Evolutionary conservation across 225 moss, liverwort and hornwort genomes (phyloP).

Genomic region (Rhytidiadelphus loreus): DNA sequence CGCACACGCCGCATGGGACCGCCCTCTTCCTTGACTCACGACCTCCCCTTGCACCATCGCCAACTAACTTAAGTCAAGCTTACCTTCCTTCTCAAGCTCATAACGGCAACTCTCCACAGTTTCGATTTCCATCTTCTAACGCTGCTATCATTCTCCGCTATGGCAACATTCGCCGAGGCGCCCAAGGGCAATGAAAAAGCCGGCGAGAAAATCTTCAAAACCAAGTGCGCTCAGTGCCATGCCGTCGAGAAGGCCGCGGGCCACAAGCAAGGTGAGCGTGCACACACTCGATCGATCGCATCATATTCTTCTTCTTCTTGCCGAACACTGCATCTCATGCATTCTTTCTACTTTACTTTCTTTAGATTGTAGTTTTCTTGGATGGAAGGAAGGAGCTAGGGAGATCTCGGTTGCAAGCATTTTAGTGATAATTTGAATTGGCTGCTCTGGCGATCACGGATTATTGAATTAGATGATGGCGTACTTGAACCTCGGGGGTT

Average conservation of each 20-base stretch:
- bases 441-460: neutral
- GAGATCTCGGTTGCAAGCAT: neutral
- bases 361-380: neutral
- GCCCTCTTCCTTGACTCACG: neutral
- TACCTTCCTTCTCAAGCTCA: neutral
- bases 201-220: slow-evolving; percentile 77
- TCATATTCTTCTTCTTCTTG: neutral
- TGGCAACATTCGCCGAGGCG: slow-evolving; percentile 17
- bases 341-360: neutral
- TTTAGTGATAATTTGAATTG: neutral
- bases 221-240: slow-evolving; percentile 77
- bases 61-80: neutral
- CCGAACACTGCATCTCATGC: neutral
- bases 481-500: neutral
- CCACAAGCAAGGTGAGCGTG: slow-evolving; percentile 29
- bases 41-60: neutral
- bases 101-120: neutral
- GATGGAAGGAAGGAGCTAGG: neutral
- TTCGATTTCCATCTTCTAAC: neutral
- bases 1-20: neutral
- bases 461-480: neutral
- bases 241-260: slow-evolving; percentile 36
- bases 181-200: slow-evolving; percentile 36
- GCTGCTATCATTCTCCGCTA: neutral
- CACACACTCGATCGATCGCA: neutral